Evolutionary conservation across 768 basidiomycete species (phyloP).

Genomic region (Asterophora parasitica): DNA sequence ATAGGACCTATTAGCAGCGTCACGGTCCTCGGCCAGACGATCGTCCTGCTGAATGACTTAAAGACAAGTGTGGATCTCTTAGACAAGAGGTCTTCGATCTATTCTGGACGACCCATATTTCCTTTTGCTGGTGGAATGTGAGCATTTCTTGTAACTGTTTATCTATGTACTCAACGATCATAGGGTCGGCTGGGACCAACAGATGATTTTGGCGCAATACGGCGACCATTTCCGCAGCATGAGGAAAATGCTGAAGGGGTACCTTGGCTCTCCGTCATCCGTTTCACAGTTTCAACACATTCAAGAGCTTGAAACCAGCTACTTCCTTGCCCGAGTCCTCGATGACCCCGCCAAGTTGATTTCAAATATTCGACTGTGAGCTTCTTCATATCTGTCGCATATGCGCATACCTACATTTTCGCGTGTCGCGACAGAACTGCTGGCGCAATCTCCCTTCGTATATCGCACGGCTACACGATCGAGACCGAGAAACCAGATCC

Average conservation of each 20-base stretch:
- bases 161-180: conserved; percentile 8
- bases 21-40: conserved; percentile 21
- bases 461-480: conserved; percentile 39
- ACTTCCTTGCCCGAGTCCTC: conserved; percentile 38
- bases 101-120: conserved; percentile 30
- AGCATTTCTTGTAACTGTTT: not conserved
- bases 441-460: conserved; percentile 36
- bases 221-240: conserved; percentile 37
- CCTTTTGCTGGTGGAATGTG: conserved; percentile 31
- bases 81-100: conserved; percentile 28
- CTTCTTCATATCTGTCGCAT: not conserved
- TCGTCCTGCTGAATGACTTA: conserved; percentile 24
- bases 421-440: conserved; percentile 24
- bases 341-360: conserved; percentile 32
- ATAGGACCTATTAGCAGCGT: conserved; percentile 20
- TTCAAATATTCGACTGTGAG: conserved; percentile 36
- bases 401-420: not conserved
- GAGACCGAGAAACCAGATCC: conserved; percentile 32
- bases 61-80: conserved; percentile 30
- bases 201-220: conserved; percentile 24
- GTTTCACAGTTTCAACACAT: conserved; percentile 29
- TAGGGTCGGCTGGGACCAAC: conserved; percentile 27
- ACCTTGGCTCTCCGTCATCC: conserved; percentile 35
- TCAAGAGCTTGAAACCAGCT: conserved; percentile 37
- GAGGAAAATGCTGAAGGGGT: conserved; percentile 35